A percentile compares a stretch with the other conserved stretches of the same genome.
Evolutionary conservation across 75 land plant species (phyloP).

Genomic region (Cupressus sempervirens): DNA sequence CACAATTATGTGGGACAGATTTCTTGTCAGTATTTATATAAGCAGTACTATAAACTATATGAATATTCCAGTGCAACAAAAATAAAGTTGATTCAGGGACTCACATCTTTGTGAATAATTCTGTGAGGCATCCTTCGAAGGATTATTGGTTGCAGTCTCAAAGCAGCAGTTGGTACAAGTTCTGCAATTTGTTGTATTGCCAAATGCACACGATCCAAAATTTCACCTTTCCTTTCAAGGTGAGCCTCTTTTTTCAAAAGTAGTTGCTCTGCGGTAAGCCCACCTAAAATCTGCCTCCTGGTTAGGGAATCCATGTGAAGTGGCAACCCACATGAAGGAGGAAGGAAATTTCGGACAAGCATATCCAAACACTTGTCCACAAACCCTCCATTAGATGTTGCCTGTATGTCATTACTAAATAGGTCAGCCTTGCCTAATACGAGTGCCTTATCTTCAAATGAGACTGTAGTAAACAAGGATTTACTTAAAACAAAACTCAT

Average conservation of each 20-base stretch:
- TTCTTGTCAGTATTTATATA: neutral
- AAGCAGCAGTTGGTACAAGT: slow-evolving; percentile 72
- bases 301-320: slow-evolving; percentile 28
- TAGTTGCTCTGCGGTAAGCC: slow-evolving; percentile 24
- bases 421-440: neutral
- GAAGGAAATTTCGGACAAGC: slow-evolving; percentile 76
- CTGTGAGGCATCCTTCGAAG: slow-evolving; percentile 62
- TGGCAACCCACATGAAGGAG: slow-evolving; percentile 51
- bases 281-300: slow-evolving; percentile 27
- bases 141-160: slow-evolving; percentile 45
- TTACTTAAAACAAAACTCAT: neutral
- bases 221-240: slow-evolving; percentile 50
- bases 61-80: neutral
- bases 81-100: neutral
- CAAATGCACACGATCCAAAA: slow-evolving; percentile 57
- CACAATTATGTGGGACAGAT: neutral
- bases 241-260: slow-evolving; percentile 17
- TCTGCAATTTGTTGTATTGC: slow-evolving; percentile 60
- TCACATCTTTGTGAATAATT: slow-evolving; percentile 30
- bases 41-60: neutral
- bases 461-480: neutral
- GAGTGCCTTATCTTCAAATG: neutral
- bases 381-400: slow-evolving; percentile 58
- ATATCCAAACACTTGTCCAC: slow-evolving; percentile 63
- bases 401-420: slow-evolving; percentile 33